These are phyloP conservation scores for Lentinula raphanica DNA, from an alignment of 768 basidiomycete genomes.

Conservation along the genomic window DNA sequence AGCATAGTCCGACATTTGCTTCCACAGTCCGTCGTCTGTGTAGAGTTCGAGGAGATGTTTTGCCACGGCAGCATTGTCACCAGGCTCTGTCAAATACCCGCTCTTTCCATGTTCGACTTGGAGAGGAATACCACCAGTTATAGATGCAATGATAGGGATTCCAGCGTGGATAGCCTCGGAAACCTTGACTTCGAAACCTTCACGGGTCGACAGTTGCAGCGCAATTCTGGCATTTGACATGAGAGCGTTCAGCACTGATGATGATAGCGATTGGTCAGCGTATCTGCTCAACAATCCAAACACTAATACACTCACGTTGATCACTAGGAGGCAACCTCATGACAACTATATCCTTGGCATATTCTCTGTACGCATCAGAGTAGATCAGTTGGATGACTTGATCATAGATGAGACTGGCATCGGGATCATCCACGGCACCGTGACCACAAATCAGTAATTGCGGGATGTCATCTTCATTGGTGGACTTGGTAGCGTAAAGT, in stretches of 20 bases:
- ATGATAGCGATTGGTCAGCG: slow-evolving; percentile 1
- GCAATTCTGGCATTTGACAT: slow-evolving; percentile 88
- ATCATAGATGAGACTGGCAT: slow-evolving; percentile 89
- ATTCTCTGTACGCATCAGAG: slow-evolving; percentile 46
- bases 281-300: not conserved
- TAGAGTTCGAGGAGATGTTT: slow-evolving; percentile 70
- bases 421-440: slow-evolving; percentile 91
- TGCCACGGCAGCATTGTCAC: slow-evolving; percentile 74
- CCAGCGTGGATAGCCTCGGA: slow-evolving; percentile 91
- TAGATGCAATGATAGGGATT: slow-evolving; percentile 77
- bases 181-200: slow-evolving; percentile 97
- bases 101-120: slow-evolving; percentile 86
- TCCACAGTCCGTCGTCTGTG: slow-evolving; percentile 67
- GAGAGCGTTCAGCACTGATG: slow-evolving; percentile 75
- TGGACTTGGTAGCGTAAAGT: slow-evolving; percentile 43
- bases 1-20: slow-evolving; percentile 60
- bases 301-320: slow-evolving; percentile 47
- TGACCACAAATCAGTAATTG: slow-evolving; percentile 85
- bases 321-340: slow-evolving; percentile 82
- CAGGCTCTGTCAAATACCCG: slow-evolving; percentile 76
- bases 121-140: slow-evolving; percentile 90
- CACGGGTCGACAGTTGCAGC: slow-evolving; percentile 86
- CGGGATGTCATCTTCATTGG: slow-evolving; percentile 52
- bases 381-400: slow-evolving; percentile 60
- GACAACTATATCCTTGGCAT: slow-evolving; percentile 62